A percentile compares a stretch with the other conserved stretches of the same genome.
Conservation (phyloP, 2,329 filamentous ascomycete species). For the Fusarium ramigenum region DNA sequence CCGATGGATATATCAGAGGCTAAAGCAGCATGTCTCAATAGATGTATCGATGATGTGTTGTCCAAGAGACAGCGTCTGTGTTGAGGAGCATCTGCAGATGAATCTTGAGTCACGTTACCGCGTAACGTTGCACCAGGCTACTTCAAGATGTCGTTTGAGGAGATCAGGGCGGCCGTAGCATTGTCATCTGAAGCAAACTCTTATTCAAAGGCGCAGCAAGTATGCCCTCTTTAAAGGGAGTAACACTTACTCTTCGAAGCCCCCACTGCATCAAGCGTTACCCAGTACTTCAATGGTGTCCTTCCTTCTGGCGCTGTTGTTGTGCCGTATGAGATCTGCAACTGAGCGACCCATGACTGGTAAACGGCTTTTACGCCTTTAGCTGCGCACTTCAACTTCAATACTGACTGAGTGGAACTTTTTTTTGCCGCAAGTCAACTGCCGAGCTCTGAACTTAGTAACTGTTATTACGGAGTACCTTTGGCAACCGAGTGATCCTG, state of each 20-base stretch:
- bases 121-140: rapidly evolving
- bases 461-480: background rate
- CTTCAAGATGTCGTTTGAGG: rapidly evolving
- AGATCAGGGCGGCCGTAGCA: background rate
- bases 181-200: background rate
- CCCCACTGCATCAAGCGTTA: no score
- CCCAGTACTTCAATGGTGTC: rapidly evolving
- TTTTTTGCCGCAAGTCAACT: background rate
- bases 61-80: no score
- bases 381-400: no score
- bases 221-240: rapidly evolving
- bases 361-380: no score
- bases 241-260: background rate
- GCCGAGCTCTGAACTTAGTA: background rate
- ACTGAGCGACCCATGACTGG: no score
- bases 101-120: rapidly evolving
- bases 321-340: background rate
- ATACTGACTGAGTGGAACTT: background rate
- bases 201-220: background rate
- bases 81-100: rapidly evolving
- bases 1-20: background rate
- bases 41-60: background rate
- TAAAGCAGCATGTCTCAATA: rapidly evolving
- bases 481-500: background rate
- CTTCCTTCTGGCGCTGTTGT: no score